Evolutionary conservation across 2,329 filamentous ascomycete genomes (phyloP), one percentile per base, ranked within the genome.

Genomic region (Microdochium bolleyi): DNA sequence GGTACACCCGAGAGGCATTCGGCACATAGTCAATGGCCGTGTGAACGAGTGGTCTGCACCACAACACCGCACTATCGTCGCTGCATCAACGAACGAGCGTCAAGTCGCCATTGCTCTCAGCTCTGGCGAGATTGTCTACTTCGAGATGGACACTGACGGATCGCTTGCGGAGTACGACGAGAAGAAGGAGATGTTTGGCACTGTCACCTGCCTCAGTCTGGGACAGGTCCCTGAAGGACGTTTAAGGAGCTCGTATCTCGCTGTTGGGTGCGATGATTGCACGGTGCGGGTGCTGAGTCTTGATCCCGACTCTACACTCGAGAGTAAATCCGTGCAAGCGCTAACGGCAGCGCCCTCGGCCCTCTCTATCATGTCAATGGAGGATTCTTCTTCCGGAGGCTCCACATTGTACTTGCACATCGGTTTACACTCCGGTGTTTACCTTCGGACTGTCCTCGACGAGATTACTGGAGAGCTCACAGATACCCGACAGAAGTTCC

Each of bases 101-200:
- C 94, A 99, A 70, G 89, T 99, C 24, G 91, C 91, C 3, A 86
- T 97, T 50, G 94, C 94, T 1, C 76, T 99, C 24, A 97, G 92
- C 65, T 96, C 92, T 9, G 92, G 92, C 37, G 94, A 99, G 68
- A 92, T 99, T 57, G 89, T 96, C 44, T 99, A 97, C 66, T 99
- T 99, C 61, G 95, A 99, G 67, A 92, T 96, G 84, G 94, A 96
- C 63, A 80, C 83, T 0, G 92, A 97, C 68, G 92, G 92, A 27
- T 88, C 88, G 3, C 76, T 97, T 30, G 90, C 90, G 32, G 92
- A 97, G 71, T 96, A 96, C 59, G 88, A 97, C 58, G 92, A 97
- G 64, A 91, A 92, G 67, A 90, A 91, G 62, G 88, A 95, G 62
- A 94, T 99, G 88, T 91, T 88, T 51, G 92, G 91, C 48, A 96